Base-by-base conservation (phyloP, 1,284 basidiomycete genomes). In the Fomitopsis palustris region DNA sequence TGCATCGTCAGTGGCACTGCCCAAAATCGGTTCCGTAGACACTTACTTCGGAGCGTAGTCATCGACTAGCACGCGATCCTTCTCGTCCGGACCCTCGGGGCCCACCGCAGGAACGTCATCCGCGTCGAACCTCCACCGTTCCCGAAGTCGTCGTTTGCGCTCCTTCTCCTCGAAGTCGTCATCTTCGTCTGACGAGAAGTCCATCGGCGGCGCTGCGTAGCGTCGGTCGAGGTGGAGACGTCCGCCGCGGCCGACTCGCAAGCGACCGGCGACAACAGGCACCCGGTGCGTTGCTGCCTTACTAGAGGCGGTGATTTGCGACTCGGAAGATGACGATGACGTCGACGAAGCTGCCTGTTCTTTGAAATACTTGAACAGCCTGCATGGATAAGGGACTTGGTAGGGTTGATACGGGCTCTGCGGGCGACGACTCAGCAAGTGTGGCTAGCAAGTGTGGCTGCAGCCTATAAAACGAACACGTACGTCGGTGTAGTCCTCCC, bases 401-500 rank as follows among this genome's bases (percentile, higher is more conserved):
- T 75, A 75, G 8, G 79, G 73, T 66, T 90, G 87, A 65, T 88
- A 90, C 2, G 83, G 74, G 64, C 84, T 85, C 87, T 90, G 63
- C 5, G 23, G 38, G 25, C 16, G 21, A 31, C 65, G 51, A 61
- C 56, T 57, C 19, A 62, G 42, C 27, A 56, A 47, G 52, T 56
- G 21, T 35, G 49, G 25, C 37, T 3, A 43, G 4, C 14, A 58
- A 21, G n/a, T 29, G 45, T 16, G 16, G 8, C 4, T 14, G 31
- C 23, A 16, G 43, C 7, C 27, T 5, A 23, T 8, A 3, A 5
- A 37, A 47, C 27, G 60, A 2, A 42, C 23, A 74, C 81, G 72
- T 67, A 92, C 87, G 74, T 95, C 93, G 62, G 92, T 82, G 56
- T 81, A 80, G 68, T 96, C 94, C 67, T 96, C 94, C 89, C 93